Conservation (phyloP, 176 grass and related monocot genomes). For the Phyllostachys edulis region DNA sequence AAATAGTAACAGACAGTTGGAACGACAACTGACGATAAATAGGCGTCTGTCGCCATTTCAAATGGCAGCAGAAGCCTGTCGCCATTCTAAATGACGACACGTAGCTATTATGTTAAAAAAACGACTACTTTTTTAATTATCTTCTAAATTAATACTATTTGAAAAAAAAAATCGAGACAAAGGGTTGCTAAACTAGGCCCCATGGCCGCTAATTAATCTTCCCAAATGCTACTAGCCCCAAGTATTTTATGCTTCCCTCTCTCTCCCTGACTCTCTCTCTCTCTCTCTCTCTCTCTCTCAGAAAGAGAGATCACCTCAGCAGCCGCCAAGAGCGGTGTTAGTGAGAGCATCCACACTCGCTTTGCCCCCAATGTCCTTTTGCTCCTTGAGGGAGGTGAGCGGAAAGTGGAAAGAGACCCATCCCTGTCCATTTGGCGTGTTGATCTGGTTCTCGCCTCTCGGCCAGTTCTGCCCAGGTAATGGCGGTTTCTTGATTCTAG, state of each 20-base stretch:
- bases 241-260: background rate
- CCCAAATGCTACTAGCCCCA: background rate
- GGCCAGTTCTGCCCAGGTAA: constrained; percentile 25
- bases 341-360: background rate
- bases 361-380: constrained; percentile 12
- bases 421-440: background rate
- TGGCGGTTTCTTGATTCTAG: background rate
- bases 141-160: too few relatives aligned
- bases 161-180: background rate
- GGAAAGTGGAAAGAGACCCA: background rate
- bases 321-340: constrained; percentile 28
- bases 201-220: constrained; percentile 5
- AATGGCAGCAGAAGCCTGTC: too few relatives aligned
- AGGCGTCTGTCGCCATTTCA: too few relatives aligned
- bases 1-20: too few relatives aligned
- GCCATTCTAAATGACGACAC: too few relatives aligned
- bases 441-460: constrained; percentile 5
- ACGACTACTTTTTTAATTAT: too few relatives aligned
- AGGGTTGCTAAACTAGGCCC: background rate
- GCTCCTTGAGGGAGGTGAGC: constrained; percentile 17
- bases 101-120: too few relatives aligned
- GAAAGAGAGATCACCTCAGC: background rate
- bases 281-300: background rate
- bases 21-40: too few relatives aligned
- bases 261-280: background rate